A percentile compares a stretch with the other conserved stretches of the same genome.
These are phyloP conservation scores for Eimeria tenella DNA, from an alignment of 169 alveolate species.

Conservation along the genomic window DNA sequence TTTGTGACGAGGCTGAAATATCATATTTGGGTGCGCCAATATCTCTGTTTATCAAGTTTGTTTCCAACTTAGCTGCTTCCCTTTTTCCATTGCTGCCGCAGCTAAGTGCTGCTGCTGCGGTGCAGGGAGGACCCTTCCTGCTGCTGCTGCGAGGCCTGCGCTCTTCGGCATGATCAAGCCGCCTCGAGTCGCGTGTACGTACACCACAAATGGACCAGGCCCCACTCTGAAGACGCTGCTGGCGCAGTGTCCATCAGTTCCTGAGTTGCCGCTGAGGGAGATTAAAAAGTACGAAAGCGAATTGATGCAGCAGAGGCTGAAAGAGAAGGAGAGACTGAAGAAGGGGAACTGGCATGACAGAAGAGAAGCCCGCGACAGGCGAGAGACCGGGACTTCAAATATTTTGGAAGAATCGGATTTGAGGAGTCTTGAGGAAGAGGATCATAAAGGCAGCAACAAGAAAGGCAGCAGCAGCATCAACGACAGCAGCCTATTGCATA, in stretches of 20 bases:
- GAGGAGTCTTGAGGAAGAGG: not conserved
- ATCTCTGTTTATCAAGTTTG: not conserved
- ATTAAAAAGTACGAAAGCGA: not conserved
- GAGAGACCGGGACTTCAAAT: not conserved
- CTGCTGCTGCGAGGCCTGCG: not conserved
- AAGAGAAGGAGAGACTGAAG: not conserved
- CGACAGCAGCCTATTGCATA: not conserved
- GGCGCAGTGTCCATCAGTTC: not conserved
- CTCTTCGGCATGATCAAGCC: slow-evolving; percentile 45
- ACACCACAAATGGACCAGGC: slow-evolving; percentile 3
- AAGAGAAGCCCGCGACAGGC: not conserved
- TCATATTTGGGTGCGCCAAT: not conserved
- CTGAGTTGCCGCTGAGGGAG: not conserved
- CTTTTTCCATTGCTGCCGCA: not conserved
- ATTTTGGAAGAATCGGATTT: not conserved
- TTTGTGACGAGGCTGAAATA: slow-evolving; percentile 34
- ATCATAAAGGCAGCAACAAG: not conserved
- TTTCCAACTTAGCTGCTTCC: not conserved
- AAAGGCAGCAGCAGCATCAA: slow-evolving; percentile 5
- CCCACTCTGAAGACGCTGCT: slow-evolving; percentile 36
- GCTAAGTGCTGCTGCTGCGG: not conserved
- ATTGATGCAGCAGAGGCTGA: not conserved
- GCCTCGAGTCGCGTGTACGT: slow-evolving; percentile 25
- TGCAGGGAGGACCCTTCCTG: slow-evolving; percentile 23
- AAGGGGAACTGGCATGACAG: not conserved